Evolutionary conservation across 148 eudicot species (phyloP).

Genomic region (Silene conica): DNA sequence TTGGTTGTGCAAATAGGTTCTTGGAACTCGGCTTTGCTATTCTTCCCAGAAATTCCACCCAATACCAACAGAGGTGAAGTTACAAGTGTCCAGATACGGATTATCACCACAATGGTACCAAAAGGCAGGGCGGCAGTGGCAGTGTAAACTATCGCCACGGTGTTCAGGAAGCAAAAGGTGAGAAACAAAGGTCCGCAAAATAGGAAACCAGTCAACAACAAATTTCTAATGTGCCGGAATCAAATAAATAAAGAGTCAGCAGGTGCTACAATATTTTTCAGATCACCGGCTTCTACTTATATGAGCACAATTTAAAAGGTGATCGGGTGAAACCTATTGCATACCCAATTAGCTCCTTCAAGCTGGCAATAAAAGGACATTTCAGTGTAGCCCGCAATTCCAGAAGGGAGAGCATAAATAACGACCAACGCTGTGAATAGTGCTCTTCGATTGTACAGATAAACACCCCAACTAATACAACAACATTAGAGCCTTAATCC

Average conservation of each 20-base stretch:
- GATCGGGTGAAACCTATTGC: neutral
- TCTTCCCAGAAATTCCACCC: slow-evolving; percentile 42
- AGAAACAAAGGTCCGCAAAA: slow-evolving; percentile 35
- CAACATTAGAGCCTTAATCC: no score
- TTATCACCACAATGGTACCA: slow-evolving; percentile 34
- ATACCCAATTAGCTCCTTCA: slow-evolving; percentile 38
- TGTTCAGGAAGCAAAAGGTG: slow-evolving; percentile 38
- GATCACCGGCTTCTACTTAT: neutral
- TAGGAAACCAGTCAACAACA: slow-evolving; percentile 32
- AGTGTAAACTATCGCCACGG: slow-evolving; percentile 34
- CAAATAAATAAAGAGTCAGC: slow-evolving; percentile 2
- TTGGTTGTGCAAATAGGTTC: no score
- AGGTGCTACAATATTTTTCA: no score
- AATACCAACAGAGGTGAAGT: slow-evolving; percentile 33
- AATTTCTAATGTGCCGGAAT: slow-evolving; percentile 30
- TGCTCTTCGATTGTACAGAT: slow-evolving; percentile 36
- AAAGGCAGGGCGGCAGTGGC: slow-evolving; percentile 40
- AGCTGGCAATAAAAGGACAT: slow-evolving; percentile 35
- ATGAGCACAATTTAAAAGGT: neutral
- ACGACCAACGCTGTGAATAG: slow-evolving; percentile 36
- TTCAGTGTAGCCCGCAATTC: slow-evolving; percentile 37
- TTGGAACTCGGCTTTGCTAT: slow-evolving; percentile 37
- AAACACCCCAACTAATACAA: slow-evolving; percentile 36
- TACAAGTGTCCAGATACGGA: slow-evolving; percentile 36
- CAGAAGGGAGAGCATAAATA: slow-evolving; percentile 39